Base-by-base conservation (phyloP, 1,284 basidiomycete genomes). In the Xerocomus nothofagi region DNA sequence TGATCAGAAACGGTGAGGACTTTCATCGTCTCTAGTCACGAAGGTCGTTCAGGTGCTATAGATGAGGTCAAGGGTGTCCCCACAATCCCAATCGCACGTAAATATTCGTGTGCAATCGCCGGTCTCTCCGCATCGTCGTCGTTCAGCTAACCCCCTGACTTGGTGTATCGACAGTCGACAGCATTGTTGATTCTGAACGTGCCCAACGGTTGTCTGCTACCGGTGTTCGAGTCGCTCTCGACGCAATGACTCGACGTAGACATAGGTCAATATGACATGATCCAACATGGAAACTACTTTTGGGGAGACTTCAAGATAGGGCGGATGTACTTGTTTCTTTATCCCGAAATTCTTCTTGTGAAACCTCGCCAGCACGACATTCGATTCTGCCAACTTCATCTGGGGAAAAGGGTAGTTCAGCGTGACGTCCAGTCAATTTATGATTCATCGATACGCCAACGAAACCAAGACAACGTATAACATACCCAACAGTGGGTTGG, bases 311-410 rank as follows among this genome's bases (percentile, higher is more conserved):
- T 58, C 43, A 0, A 62, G 59, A 32, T 64, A 62, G 5, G 59
- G 53, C 4, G 61, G 61, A 27, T 60, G 61, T 1, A 44, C 37
- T 27, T 45, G 51, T 24, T 64, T 66, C 33, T 49, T 41, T 32
- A 62, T 49, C 12, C 61, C 63, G 1, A 54, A 20, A n/a, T 64
- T 66, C 20, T 61, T 63, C 41, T 56, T 52, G 44, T 66, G 57
- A 18, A 60, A 62, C 29, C 9, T 62, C 2, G 41, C 63, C 18
- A 66, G 44, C 7, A 32, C 31, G 18, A 26, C n/a, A 21, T 39
- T 11, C 2, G 59, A 53, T n/a, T 48, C 59, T 1, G 31, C 58
- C 10, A 42, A 38, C 40, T 62, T 65, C 59, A 62, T 57, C 63
- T 62, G n/a, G 9, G 3, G 45, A 40, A 3, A 43, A 24, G 3